Evolutionary conservation across 1,139 yeast species (phyloP).

Genomic region (Blastobotrys arbuscula): DNA sequence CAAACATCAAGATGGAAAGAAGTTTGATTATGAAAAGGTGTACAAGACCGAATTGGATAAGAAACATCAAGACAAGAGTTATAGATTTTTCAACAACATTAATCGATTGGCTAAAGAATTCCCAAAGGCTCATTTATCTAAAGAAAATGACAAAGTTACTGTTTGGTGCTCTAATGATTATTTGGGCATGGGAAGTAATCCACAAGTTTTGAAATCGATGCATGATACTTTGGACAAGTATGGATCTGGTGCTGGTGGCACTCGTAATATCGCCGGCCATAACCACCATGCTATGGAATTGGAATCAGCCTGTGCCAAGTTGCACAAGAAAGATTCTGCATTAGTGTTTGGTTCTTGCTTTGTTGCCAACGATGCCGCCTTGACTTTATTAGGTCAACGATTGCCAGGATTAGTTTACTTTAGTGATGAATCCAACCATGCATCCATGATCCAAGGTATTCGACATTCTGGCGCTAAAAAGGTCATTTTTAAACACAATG

Average conservation of each 20-base stretch:
- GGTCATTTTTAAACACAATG: conserved; percentile 88
- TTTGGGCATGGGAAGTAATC: conserved; percentile 87
- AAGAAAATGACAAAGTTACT: conserved; percentile 72
- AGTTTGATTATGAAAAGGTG: conserved; percentile 60
- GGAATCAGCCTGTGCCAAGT: conserved; percentile 80
- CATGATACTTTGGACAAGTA: conserved; percentile 75
- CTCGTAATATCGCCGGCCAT: conserved; percentile 98
- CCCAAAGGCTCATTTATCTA: conserved; percentile 82
- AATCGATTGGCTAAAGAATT: conserved; percentile 91
- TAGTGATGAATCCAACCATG: conserved; percentile 91
- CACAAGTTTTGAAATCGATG: conserved; percentile 68
- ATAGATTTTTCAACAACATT: conserved; percentile 93
- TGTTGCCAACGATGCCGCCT: conserved; percentile 96
- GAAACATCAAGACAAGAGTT: conserved; percentile 84
- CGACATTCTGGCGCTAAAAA: conserved; percentile 84
- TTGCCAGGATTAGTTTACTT: conserved; percentile 85
- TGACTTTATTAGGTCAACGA: conserved; percentile 85
- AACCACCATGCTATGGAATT: conserved; percentile 79
- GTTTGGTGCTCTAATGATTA: conserved; percentile 99
- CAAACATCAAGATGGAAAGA: neutral
- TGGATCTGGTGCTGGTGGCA: conserved; percentile 99
- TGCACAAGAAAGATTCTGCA: conserved; percentile 94
- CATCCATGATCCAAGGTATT: conserved; percentile 96
- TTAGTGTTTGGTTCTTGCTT: conserved; percentile 92
- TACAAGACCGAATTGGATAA: conserved; percentile 57